Evolutionary conservation across 345 rosid genomes (phyloP), one percentile per base, ranked within the genome.

Genomic region (Hibiscus trionum): DNA sequence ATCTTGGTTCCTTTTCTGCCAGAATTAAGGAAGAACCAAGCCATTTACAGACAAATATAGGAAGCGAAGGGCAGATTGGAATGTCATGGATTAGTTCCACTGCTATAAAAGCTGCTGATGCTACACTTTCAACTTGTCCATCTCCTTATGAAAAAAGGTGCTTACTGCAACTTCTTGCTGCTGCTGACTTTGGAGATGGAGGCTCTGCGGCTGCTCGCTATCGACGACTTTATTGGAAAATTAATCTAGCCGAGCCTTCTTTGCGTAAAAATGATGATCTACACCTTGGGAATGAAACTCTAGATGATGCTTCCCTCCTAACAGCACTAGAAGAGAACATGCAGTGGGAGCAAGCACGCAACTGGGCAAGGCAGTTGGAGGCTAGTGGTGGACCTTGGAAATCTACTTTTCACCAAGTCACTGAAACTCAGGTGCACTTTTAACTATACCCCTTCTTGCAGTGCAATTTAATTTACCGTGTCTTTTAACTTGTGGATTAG

Each of bases 321-420:
- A 68, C 79, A 63, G 97, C 97, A 47, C 76, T 95, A 76, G 97
- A 90, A 80, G 84, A 84, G 83, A 92, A 87, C 73, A 88, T 91
- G 72, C 88, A 86, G 53, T 95, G 99, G 99, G 97, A 95, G 79
- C 91, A 95, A 80, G 97, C 99, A 79, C 93, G 91, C 31, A 92
- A 90, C 84, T 95, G 99, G 99, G 99, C 97, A 31, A 89, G 83
- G 78, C 99, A 95, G 85, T 83, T 95, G 86, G 97, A 90, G 78
- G 91, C 91, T 73, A 84, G 86, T 70, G 93, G 96, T 21, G 93
- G 85, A 79, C 79, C 91, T 72, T 95, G 97, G 97, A 90, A 88
- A 72, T 90, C 93, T 75, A 77, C 88, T 77, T 79, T 81, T 82
- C 93, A 95, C 83, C 97, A 89, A 76, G 97, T 92, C 71, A 89